Conservation (phyloP, 805 yeast species). For the Teunomyces funiuensis region DNA sequence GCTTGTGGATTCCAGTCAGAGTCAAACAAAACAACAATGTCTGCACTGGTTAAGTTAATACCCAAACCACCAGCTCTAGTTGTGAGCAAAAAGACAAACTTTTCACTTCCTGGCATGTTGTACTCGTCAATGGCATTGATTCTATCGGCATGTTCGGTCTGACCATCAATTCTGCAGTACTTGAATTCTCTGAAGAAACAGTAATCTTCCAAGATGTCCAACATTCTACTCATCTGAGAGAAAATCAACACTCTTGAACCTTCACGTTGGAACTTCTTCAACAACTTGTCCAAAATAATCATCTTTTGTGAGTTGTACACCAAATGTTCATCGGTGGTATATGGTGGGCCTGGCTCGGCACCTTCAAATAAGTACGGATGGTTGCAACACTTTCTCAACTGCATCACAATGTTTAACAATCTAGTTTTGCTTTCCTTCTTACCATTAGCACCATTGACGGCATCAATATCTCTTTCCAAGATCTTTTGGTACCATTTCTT, state of each 20-base stretch:
- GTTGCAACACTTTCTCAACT: constrained; percentile 78
- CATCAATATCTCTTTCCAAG: constrained; percentile 78
- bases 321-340: constrained; percentile 80
- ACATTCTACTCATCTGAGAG: constrained; percentile 80
- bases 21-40: constrained; percentile 71
- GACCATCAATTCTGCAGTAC: constrained; percentile 82
- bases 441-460: constrained; percentile 80
- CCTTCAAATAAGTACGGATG: constrained; percentile 86
- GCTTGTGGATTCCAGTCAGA: constrained; percentile 92
- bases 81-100: constrained; percentile 72
- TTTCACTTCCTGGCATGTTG: constrained; percentile 69
- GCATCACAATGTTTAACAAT: constrained; percentile 79
- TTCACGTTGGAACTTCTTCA: constrained; percentile 59
- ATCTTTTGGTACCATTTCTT: constrained; percentile 74
- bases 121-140: constrained; percentile 75
- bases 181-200: constrained; percentile 66
- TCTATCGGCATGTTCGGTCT: constrained; percentile 77
- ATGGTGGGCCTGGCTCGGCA: constrained; percentile 89
- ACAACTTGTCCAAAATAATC: constrained; percentile 65
- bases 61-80: constrained; percentile 93
- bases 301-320: constrained; percentile 71
- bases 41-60: constrained; percentile 79
- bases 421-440: constrained; percentile 75
- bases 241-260: constrained; percentile 79
- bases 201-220: constrained; percentile 80